Conservation (phyloP, 768 basidiomycete species). For the Tulasnella sp. region DNA sequence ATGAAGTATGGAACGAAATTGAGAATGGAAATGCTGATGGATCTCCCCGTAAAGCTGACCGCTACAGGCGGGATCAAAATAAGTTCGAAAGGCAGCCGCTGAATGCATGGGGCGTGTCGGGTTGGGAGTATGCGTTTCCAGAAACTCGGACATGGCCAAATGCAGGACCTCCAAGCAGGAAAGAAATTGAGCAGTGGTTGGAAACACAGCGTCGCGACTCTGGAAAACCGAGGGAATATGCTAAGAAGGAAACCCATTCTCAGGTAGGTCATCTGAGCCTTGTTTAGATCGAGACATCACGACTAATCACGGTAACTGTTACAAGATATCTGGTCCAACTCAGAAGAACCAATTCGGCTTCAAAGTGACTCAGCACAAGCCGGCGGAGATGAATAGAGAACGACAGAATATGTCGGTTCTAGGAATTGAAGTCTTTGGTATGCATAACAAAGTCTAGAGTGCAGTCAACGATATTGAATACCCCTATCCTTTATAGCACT, state of each 20-base stretch:
- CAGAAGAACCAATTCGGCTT: slow-evolving; percentile 59
- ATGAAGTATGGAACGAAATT: slow-evolving; percentile 1
- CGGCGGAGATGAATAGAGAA: slow-evolving; percentile 38
- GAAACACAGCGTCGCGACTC: slow-evolving; percentile 23
- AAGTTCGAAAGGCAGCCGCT: neutral
- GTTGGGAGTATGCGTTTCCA: slow-evolving; percentile 67
- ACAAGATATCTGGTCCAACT: slow-evolving; percentile 59
- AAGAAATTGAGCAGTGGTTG: slow-evolving; percentile 45
- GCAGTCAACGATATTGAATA: neutral
- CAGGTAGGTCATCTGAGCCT: slow-evolving; percentile 18
- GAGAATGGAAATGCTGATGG: neutral
- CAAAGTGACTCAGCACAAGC: slow-evolving; percentile 40
- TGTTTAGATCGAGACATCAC: neutral
- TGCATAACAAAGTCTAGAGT: slow-evolving; percentile 20
- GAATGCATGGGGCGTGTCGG: slow-evolving; percentile 29
- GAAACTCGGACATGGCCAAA: too few relatives aligned
- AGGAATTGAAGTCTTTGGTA: slow-evolving; percentile 78
- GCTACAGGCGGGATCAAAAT: neutral
- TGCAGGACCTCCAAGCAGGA: slow-evolving; percentile 44
- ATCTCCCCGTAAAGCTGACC: neutral
- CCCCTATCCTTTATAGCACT: slow-evolving; percentile 34
- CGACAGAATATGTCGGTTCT: slow-evolving; percentile 65
- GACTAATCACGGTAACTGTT: too few relatives aligned
- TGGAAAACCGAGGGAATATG: slow-evolving; percentile 6
- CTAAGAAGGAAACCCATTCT: slow-evolving; percentile 18